These are phyloP conservation scores for Penicillium turbatum DNA, from an alignment of 495 filamentous ascomycete genomes.

Conservation along the genomic window DNA sequence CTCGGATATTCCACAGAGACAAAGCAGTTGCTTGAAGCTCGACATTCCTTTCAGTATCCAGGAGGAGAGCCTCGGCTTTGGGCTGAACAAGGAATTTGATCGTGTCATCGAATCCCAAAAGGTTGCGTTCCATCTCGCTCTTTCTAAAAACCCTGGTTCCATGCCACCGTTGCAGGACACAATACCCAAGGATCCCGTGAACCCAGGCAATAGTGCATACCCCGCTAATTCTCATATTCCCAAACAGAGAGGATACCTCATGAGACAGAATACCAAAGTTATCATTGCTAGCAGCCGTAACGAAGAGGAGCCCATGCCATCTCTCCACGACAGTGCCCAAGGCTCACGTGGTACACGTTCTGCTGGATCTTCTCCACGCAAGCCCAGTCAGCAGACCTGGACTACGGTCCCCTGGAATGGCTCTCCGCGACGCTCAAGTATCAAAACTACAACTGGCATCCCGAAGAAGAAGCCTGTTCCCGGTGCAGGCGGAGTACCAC, in stretches of 20 bases:
- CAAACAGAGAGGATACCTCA: constrained; percentile 92
- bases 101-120: constrained; percentile 96
- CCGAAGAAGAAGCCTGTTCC: constrained; percentile 60
- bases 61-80: constrained; percentile 63
- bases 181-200: constrained; percentile 1
- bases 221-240: constrained; percentile 54
- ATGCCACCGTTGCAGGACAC: constrained; percentile 10
- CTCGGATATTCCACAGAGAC: constrained; percentile 35
- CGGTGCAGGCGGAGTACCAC: constrained; percentile 59
- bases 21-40: constrained; percentile 54
- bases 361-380: constrained; percentile 67
- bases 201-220: constrained; percentile 4
- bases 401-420: constrained; percentile 96
- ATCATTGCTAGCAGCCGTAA: constrained; percentile 77
- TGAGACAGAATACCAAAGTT: constrained; percentile 97
- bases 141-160: constrained; percentile 30
- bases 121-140: constrained; percentile 65
- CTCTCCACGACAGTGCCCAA: constrained; percentile 47
- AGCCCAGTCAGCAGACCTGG: constrained; percentile 79
- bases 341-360: constrained; percentile 56
- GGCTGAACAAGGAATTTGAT: constrained; percentile 89
- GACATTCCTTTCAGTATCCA: constrained; percentile 61
- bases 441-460: constrained; percentile 53
- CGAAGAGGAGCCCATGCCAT: constrained; percentile 39
- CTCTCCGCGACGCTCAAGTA: constrained; percentile 63